Conservation (phyloP, 2,329 filamentous ascomycete species). For the Talaromyces sp. region DNA sequence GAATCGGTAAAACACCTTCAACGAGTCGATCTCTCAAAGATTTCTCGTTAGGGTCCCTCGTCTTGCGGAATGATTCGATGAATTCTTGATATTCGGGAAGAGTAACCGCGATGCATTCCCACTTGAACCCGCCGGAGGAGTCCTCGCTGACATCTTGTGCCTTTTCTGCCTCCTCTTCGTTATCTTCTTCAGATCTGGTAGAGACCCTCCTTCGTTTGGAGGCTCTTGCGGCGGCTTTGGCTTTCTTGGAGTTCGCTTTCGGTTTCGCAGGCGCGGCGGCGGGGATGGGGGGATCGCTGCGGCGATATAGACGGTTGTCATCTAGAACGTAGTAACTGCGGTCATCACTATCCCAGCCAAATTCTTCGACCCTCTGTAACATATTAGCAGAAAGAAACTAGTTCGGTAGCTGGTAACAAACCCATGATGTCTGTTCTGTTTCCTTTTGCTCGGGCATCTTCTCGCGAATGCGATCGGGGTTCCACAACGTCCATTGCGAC, state of each 20-base stretch:
- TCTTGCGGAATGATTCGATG: constrained; percentile 65
- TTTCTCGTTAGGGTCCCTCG: constrained; percentile 80
- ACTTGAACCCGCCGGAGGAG: constrained; percentile 69
- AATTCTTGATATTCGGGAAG: constrained; percentile 71
- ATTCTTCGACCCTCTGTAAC: constrained; percentile 39
- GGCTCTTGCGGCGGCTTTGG: constrained; percentile 57
- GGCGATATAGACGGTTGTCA: constrained; percentile 86
- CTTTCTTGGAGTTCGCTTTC: constrained; percentile 61
- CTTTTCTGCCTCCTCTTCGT: constrained; percentile 29
- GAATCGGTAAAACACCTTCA: constrained; percentile 74
- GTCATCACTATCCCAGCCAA: constrained; percentile 82
- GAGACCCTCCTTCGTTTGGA: constrained; percentile 65
- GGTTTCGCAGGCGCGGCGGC: constrained; percentile 54
- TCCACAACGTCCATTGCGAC: constrained; percentile 81
- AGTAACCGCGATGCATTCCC: constrained; percentile 86
- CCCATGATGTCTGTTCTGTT: constrained; percentile 76
- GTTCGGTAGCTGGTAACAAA: constrained; percentile 40
- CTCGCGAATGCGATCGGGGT: constrained; percentile 80
- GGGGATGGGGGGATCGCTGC: constrained; percentile 67
- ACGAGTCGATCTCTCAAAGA: constrained; percentile 65
- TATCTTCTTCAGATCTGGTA: constrained; percentile 36
- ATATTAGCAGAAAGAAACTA: neutral
- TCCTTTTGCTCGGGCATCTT: constrained; percentile 80
- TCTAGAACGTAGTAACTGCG: constrained; percentile 86
- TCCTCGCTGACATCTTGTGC: constrained; percentile 48